A percentile compares a stretch with the other conserved stretches of the same genome.
phyloP scores from a whole-genome alignment of 2,329 filamentous ascomycete genomes.

The Oidium heveae region DNA sequence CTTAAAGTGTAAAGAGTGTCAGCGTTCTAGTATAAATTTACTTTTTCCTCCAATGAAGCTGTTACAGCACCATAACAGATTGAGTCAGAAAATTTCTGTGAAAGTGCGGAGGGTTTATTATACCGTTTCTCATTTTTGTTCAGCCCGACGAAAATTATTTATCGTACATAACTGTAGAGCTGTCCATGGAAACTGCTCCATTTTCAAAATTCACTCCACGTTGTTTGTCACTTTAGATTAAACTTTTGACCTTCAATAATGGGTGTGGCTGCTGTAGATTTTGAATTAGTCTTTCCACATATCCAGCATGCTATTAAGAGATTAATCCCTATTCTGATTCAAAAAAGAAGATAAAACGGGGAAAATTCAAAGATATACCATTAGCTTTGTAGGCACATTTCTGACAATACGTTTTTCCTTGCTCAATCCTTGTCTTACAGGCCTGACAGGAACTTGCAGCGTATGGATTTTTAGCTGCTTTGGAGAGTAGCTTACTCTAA shows the following conservation, averaged over 20 bases:
- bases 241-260: conserved; percentile 35
- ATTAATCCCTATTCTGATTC: conserved; percentile 1
- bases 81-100: too few relatives aligned
- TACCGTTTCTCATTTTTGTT: too few relatives aligned
- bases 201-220: too few relatives aligned
- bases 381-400: conserved; percentile 36
- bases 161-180: too few relatives aligned
- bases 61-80: too few relatives aligned
- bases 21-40: too few relatives aligned
- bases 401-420: conserved; percentile 34
- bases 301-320: conserved; percentile 28
- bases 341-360: not conserved
- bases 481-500: conserved; percentile 37
- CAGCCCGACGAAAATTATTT: too few relatives aligned
- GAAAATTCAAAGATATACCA: conserved; percentile 17
- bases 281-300: conserved; percentile 33
- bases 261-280: conserved; percentile 23
- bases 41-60: too few relatives aligned
- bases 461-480: conserved; percentile 39
- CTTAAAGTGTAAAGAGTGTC: too few relatives aligned
- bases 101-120: too few relatives aligned
- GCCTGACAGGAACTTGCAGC: conserved; percentile 32
- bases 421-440: conserved; percentile 38
- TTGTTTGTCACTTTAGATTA: conserved; percentile 24
- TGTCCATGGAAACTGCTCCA: too few relatives aligned